phyloP scores from a whole-genome alignment of 495 filamentous ascomycete genomes.

The Lasiosphaeria miniovina region DNA sequence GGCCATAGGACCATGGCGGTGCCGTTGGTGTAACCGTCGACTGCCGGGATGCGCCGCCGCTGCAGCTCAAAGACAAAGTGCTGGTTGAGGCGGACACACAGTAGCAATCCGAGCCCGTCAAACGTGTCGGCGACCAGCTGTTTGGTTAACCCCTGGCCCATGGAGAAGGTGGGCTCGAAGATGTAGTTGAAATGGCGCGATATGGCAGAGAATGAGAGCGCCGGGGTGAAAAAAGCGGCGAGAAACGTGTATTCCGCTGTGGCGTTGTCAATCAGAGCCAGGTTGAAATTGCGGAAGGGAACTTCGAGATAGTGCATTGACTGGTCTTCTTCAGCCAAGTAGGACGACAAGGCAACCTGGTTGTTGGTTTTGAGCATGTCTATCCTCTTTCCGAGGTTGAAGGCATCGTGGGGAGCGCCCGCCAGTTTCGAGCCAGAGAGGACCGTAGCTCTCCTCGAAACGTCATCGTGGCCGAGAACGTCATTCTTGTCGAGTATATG shows the following conservation, averaged over 20 bases:
- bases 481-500: slow-evolving; percentile 81
- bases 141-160: slow-evolving; percentile 75
- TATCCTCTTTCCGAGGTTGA: slow-evolving; percentile 78
- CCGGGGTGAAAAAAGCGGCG: slow-evolving; percentile 76
- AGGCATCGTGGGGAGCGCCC: slow-evolving; percentile 76
- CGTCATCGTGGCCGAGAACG: slow-evolving; percentile 75
- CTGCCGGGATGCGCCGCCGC: slow-evolving; percentile 80
- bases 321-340: slow-evolving; percentile 84
- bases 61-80: slow-evolving; percentile 91
- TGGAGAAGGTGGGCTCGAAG: slow-evolving; percentile 77
- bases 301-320: slow-evolving; percentile 80
- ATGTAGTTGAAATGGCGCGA: slow-evolving; percentile 70
- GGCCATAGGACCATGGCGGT: slow-evolving; percentile 97
- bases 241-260: slow-evolving; percentile 95
- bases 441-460: slow-evolving; percentile 54
- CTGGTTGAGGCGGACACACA: slow-evolving; percentile 92
- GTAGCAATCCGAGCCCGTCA: slow-evolving; percentile 80
- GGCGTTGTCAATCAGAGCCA: slow-evolving; percentile 88
- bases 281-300: slow-evolving; percentile 90
- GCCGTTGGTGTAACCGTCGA: slow-evolving; percentile 89
- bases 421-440: slow-evolving; percentile 45
- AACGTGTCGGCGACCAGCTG: slow-evolving; percentile 69
- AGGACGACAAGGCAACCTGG: slow-evolving; percentile 70
- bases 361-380: slow-evolving; percentile 72
- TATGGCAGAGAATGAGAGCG: slow-evolving; percentile 55